These are phyloP conservation scores for Eucalyptus victrix DNA, from an alignment of 345 rosid genomes.

Conservation along the genomic window DNA sequence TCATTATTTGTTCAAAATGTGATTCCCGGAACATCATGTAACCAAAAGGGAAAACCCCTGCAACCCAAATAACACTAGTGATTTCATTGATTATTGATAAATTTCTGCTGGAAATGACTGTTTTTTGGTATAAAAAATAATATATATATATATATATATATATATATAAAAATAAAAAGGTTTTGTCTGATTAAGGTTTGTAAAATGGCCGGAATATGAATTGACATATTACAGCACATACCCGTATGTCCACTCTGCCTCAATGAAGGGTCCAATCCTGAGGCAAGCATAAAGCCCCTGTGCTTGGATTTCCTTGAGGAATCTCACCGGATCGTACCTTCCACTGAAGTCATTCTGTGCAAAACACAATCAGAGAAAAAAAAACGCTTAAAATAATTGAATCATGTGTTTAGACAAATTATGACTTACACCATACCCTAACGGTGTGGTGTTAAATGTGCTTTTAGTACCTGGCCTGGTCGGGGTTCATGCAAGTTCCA, in stretches of 20 bases:
- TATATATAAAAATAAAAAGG: too few relatives aligned
- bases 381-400: background rate
- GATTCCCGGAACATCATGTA: constrained; percentile 64
- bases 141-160: too few relatives aligned
- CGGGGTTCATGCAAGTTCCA: constrained; percentile 86
- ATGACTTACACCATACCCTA: background rate
- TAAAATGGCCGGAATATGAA: background rate
- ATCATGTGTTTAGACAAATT: background rate
- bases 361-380: background rate
- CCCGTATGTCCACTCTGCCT: constrained; percentile 93
- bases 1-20: constrained; percentile 56
- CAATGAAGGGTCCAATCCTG: constrained; percentile 78
- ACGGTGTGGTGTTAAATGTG: background rate
- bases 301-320: constrained; percentile 59
- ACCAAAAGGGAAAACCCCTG: constrained; percentile 84
- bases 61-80: background rate
- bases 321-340: constrained; percentile 56
- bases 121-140: background rate
- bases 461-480: constrained; percentile 47
- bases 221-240: background rate
- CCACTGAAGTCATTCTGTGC: constrained; percentile 75
- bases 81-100: background rate
- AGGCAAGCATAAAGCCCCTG: constrained; percentile 72
- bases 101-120: background rate
- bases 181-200: background rate